Base-by-base conservation (phyloP, 2,329 filamentous ascomycete species). In the Penicillium sp. region DNA sequence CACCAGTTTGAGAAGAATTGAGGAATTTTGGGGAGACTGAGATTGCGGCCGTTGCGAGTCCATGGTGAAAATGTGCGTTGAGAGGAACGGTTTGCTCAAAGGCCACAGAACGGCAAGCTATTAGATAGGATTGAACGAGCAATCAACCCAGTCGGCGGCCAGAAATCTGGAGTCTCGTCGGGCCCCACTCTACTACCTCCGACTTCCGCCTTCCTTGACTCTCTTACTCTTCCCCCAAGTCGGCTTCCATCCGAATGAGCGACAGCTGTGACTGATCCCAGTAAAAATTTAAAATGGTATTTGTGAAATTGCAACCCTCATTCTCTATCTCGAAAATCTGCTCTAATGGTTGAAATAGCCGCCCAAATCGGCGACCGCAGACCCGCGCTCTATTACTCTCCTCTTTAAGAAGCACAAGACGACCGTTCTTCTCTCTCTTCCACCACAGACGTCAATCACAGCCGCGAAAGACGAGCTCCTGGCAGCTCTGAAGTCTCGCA, bases 331-430 rank as follows among this genome's bases (percentile, higher is more conserved):
- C 3, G 1, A 9, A 18, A 18, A 18, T 18, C 9, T 34, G 9
- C 32, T 28, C 18, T 7, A 24, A 26, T 7, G 8, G 13, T 26
- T 11, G 24, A 9, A 41, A 13, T 32, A 60, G 55, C 49, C 47
- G 25, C 58, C 50, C 9, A 50, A 48, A 28, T 43, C 53, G 48
- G 38, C 53, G 24, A 60, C 61, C 25, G 42, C 58, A 27, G 60
- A 65, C 41, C 75, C 81, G 39, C 70, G 75, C n/a, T 73, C 78
- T 56, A 75, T 80, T 58, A 87, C 85, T 8, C 71, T 90, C 47
- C 78, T 83, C 50, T 82, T 90, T 71, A 89, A 88, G 67, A 78
- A 86, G 64, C 82, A 85, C 62, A 80, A 81, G 49, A 79, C 83
- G 58, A 90, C 85, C 4, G 75, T 89, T 54, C 80, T 86, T 59